Conservation (phyloP, 2,329 filamentous ascomycete genomes). For the Penicillium sp. region DNA sequence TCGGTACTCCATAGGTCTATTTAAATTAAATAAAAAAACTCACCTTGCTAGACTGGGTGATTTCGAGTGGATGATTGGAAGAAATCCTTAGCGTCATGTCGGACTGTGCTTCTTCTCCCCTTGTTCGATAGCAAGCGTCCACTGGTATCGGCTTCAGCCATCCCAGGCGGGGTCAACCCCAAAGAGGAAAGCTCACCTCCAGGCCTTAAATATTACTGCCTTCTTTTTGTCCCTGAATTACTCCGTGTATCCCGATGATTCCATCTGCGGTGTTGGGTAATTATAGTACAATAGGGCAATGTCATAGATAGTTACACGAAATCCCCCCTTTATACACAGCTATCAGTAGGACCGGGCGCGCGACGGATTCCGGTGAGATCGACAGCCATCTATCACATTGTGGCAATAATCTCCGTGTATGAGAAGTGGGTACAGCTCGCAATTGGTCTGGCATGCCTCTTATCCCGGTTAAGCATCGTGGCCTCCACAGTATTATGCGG, state of each 20-base stretch:
- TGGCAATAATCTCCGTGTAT: neutral
- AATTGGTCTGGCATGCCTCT: neutral
- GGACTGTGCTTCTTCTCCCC: conserved; percentile 12
- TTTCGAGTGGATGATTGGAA: neutral
- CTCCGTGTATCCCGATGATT: neutral
- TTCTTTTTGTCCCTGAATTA: neutral
- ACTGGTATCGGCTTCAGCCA: conserved; percentile 12
- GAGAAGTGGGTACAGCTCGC: neutral
- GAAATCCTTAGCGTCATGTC: neutral
- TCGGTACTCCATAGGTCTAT: neutral
- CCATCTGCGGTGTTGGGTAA: neutral
- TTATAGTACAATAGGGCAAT: no score
- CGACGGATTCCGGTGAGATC: conserved; percentile 9
- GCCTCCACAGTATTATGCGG: neutral
- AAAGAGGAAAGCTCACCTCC: conserved; percentile 5
- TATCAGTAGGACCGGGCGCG: neutral
- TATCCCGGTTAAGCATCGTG: conserved; percentile 1
- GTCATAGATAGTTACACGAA: neutral
- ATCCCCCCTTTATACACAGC: neutral
- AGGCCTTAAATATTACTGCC: neutral
- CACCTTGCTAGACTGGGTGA: neutral
- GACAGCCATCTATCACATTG: neutral
- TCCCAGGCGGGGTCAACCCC: conserved; percentile 5
- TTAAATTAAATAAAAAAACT: neutral
- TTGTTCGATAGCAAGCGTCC: conserved; percentile 4